Percentiles rank a stretch among this genome's conserved stretches.
These are phyloP conservation scores for Aspergillus sp. DNA, from an alignment of 2,329 filamentous ascomycete genomes.

Conservation along the genomic window DNA sequence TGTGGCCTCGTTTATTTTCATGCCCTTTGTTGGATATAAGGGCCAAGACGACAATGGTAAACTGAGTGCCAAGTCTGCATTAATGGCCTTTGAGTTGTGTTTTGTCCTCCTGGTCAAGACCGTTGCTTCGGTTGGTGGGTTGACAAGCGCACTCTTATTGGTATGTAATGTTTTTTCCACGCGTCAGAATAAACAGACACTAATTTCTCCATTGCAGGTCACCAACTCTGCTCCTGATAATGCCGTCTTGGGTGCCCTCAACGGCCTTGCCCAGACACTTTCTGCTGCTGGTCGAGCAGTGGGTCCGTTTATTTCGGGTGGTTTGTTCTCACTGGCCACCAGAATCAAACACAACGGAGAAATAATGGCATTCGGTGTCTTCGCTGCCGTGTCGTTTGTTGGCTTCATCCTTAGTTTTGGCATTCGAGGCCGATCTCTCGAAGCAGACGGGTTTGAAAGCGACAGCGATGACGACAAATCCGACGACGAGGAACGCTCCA, in stretches of 20 bases:
- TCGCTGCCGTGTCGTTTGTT: constrained; percentile 74
- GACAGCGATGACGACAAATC: constrained; percentile 40
- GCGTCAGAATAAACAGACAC: no score
- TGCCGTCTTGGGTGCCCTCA: constrained; percentile 80
- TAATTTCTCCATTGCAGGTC: constrained; percentile 52
- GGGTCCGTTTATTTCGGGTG: constrained; percentile 83
- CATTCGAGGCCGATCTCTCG: constrained; percentile 61
- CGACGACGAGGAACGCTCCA: constrained; percentile 39
- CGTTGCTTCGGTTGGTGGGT: constrained; percentile 78
- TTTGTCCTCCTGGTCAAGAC: constrained; percentile 81
- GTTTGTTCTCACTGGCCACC: constrained; percentile 75
- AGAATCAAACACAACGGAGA: constrained; percentile 75
- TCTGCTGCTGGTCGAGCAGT: constrained; percentile 84
- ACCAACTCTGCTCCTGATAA: constrained; percentile 89
- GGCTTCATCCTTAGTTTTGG: constrained; percentile 77
- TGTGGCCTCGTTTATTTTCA: constrained; percentile 74
- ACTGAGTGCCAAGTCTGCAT: constrained; percentile 58
- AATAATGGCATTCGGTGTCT: constrained; percentile 78
- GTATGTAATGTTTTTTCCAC: constrained; percentile 45
- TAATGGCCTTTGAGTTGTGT: constrained; percentile 79
- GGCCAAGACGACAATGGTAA: constrained; percentile 54
- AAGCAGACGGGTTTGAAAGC: constrained; percentile 53
- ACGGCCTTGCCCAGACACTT: constrained; percentile 89
- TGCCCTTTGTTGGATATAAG: constrained; percentile 84
- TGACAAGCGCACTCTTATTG: constrained; percentile 83